Conservation (phyloP, 208 protist species). For the Acanthamoeba healyi region DNA sequence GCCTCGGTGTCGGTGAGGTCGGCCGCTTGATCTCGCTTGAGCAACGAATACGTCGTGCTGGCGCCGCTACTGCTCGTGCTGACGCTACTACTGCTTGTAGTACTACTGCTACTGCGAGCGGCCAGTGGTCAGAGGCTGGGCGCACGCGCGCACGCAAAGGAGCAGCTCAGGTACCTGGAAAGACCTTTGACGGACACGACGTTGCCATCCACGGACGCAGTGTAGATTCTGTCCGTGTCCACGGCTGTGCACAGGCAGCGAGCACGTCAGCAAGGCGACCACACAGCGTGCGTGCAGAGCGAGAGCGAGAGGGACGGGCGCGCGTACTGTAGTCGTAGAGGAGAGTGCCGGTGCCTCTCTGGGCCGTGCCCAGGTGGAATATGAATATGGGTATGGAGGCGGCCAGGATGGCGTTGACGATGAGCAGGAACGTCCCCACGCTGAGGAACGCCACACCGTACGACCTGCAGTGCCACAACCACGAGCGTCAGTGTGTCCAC, state of each 20-base stretch:
- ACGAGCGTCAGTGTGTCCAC: background rate
- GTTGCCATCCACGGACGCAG: background rate
- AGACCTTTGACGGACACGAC: background rate
- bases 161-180: background rate
- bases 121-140: too few relatives aligned
- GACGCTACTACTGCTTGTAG: background rate
- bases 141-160: background rate
- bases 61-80: background rate
- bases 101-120: background rate
- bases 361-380: background rate
- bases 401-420: slow-evolving; percentile 36
- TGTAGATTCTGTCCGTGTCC: background rate
- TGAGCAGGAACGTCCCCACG: background rate
- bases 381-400: slow-evolving; percentile 19
- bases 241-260: background rate
- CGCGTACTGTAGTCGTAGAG: slow-evolving; percentile 57
- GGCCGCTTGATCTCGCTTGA: background rate
- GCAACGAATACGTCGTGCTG: background rate
- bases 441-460: background rate
- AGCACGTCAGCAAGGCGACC: background rate
- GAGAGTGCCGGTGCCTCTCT: background rate
- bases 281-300: too few relatives aligned
- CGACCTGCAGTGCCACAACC: background rate
- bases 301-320: background rate
- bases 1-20: background rate